Base-by-base conservation (phyloP, 495 filamentous ascomycete species). In the Massariosphaeria phaeospora region DNA sequence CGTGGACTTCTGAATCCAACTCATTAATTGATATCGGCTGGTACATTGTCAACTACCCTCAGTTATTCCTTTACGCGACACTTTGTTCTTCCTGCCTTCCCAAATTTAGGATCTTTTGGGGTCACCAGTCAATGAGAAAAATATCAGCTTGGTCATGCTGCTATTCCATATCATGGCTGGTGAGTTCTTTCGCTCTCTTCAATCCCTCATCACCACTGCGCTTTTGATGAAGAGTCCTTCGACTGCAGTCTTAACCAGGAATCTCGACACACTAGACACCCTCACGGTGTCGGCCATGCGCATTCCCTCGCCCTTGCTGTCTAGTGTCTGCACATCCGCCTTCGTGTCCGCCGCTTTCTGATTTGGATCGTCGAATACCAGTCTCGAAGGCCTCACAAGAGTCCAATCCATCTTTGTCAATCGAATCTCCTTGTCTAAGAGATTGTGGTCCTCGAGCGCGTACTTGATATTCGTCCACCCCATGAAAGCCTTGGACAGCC, bases 391-490 rank as follows among this genome's bases (percentile, higher is more conserved):
- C 17, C 74, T 67, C 45, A 73, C 74, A 55, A 73, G 59, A 36
- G 73, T 73, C 66, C 62, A 75, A 29, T 70, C 67, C 27, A 74
- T 61, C 15, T 69, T 70, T 47, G 65, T 72, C 9, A 51, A 46
- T 35, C 72, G 68, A 45, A 75, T 66, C 53, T 73, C 70, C 38
- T 63, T 56, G 38, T 72, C 73, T 20, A 72, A 64, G 29, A 69
- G 55, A 42, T 69, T 66, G 52, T 76, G 74, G 55, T 76, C 74
- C 18, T 70, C 69, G 39, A 74, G 72, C 42, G 69, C 67, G 54
- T 72, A 69, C 48, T 65, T 70, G 69, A 76, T 67, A 42, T 75
- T 76, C 48, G 72, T 71, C 62, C 67, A 71, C 53, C 62, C 61
- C 70, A 76, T 70, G 40, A 76, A 64, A 30, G 65, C 53, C 27